phyloP scores from a whole-genome alignment of 768 basidiomycete species.

The Boletus rubropictus region DNA sequence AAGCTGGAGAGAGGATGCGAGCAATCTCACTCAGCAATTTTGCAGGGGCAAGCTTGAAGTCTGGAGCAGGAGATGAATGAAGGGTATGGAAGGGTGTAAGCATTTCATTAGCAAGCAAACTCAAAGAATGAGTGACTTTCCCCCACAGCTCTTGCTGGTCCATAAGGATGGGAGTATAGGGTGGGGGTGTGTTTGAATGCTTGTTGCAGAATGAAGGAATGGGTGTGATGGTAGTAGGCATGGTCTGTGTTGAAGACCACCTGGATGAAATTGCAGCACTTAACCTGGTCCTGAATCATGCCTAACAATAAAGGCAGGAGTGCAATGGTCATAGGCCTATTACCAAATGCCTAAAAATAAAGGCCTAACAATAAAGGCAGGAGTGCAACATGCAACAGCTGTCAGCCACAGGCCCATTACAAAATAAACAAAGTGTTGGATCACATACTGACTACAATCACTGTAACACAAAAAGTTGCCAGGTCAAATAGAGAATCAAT shows the following conservation, averaged over 20 bases:
- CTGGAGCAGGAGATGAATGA: background rate
- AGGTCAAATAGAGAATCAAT: too few relatives aligned
- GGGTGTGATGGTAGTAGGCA: background rate
- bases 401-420: too few relatives aligned
- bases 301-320: background rate
- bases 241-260: background rate
- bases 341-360: too few relatives aligned
- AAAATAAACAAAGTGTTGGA: too few relatives aligned
- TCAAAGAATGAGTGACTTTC: background rate
- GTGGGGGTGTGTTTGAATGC: background rate
- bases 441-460: too few relatives aligned
- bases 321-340: too few relatives aligned
- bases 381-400: too few relatives aligned
- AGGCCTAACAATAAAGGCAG: too few relatives aligned
- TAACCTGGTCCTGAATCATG: background rate
- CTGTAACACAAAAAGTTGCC: too few relatives aligned
- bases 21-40: too few relatives aligned
- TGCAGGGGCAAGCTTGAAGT: background rate
- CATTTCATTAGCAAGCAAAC: slow-evolving; percentile 1
- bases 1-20: background rate
- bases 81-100: background rate
- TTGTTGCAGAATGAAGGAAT: slow-evolving; percentile 1
- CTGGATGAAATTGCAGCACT: background rate
- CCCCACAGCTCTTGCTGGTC: slow-evolving; percentile 6
- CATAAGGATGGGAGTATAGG: background rate